Conservation (phyloP, 345 rosid species). For the Salix exigua region DNA sequence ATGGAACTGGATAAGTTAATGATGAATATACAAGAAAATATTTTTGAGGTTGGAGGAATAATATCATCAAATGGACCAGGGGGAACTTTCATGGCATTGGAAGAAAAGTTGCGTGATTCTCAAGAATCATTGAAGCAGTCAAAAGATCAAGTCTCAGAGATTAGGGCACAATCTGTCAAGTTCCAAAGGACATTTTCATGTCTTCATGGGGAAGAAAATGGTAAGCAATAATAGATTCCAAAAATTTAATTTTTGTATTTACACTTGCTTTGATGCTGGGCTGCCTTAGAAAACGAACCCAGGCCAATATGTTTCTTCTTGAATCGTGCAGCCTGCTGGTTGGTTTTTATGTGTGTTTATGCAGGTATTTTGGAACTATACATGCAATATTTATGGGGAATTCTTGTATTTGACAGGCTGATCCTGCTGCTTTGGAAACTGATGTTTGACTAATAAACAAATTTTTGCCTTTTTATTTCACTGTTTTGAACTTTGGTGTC, state of each 20-base stretch:
- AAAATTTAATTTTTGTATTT: background rate
- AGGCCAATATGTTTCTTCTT: background rate
- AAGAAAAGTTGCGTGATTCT: slow-evolving; percentile 54
- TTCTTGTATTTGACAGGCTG: slow-evolving; percentile 6
- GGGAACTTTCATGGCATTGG: slow-evolving; percentile 42
- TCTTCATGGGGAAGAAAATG: slow-evolving; percentile 35
- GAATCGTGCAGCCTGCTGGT: background rate
- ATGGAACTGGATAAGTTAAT: slow-evolving; percentile 52
- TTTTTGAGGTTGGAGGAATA: slow-evolving; percentile 29
- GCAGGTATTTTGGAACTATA: background rate
- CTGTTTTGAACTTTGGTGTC: background rate
- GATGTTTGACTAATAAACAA: background rate
- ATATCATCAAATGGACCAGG: slow-evolving; percentile 50
- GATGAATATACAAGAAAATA: slow-evolving; percentile 32
- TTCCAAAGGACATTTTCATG: slow-evolving; percentile 52
- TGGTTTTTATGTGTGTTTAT: background rate
- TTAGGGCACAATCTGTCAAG: slow-evolving; percentile 54
- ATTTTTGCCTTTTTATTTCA: background rate
- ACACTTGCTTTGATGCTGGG: background rate
- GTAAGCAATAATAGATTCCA: slow-evolving; percentile 39
- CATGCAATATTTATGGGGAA: background rate
- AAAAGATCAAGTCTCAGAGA: slow-evolving; percentile 56
- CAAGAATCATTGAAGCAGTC: slow-evolving; percentile 53
- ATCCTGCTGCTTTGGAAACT: slow-evolving; percentile 2
- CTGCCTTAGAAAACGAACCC: background rate